Conservation (phyloP, 1,284 basidiomycete genomes). For the Marasmius sp. region DNA sequence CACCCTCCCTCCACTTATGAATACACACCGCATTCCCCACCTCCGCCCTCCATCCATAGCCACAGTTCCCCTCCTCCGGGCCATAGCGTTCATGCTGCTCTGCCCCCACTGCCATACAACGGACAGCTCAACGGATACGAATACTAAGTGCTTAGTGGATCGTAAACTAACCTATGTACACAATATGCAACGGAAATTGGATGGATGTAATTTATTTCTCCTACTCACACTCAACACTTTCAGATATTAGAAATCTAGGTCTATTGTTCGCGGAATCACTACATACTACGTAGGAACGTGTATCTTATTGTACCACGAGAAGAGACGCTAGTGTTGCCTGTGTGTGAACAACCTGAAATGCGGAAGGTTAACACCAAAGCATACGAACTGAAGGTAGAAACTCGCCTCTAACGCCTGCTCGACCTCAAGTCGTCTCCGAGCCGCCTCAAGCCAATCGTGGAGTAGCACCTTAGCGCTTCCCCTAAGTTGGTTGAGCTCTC, state of each 20-base stretch:
- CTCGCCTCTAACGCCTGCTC: constrained; percentile 89
- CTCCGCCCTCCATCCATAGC: too few relatives aligned
- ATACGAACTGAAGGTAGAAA: constrained; percentile 8
- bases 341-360: constrained; percentile 71
- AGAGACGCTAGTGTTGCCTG: constrained; percentile 67
- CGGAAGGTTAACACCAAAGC: constrained; percentile 5
- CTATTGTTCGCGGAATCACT: constrained; percentile 3
- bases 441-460: constrained; percentile 91
- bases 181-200: too few relatives aligned
- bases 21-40: too few relatives aligned
- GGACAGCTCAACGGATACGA: neutral
- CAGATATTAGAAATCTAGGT: constrained; percentile 8
- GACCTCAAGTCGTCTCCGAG: constrained; percentile 86
- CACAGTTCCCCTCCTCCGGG: neutral
- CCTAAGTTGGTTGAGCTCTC: constrained; percentile 89
- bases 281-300: neutral
- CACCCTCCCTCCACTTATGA: too few relatives aligned
- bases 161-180: neutral
- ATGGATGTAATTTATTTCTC: neutral
- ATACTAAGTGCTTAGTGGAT: neutral
- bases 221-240: neutral
- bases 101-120: neutral
- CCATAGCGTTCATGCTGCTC: neutral
- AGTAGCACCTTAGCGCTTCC: constrained; percentile 86
- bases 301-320: constrained; percentile 51